Conservation (phyloP, 371 early-diverging fungal genomes). For the Ordospora colligata region DNA sequence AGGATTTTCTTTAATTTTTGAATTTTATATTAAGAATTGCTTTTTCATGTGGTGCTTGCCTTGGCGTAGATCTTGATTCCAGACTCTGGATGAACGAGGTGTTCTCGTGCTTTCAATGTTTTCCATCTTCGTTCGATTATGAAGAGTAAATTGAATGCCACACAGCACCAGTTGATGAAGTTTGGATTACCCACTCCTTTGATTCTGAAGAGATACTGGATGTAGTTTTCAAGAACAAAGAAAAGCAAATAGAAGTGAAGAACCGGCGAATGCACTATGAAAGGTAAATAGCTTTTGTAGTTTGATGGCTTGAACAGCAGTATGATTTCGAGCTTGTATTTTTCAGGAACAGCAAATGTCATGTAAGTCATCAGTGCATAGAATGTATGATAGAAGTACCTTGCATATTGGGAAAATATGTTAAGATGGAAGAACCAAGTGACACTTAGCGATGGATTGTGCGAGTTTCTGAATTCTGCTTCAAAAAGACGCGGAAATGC, state of each 20-base stretch:
- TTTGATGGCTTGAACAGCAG: slow-evolving; percentile 14
- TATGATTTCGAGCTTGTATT: slow-evolving; percentile 3
- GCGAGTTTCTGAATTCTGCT: neutral
- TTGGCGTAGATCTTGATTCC: neutral
- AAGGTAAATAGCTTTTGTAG: slow-evolving; percentile 19
- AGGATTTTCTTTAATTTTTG: neutral
- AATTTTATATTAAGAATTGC: too few species aligned
- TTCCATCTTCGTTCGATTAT: neutral
- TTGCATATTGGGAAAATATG: slow-evolving; percentile 4
- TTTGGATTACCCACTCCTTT: slow-evolving; percentile 33
- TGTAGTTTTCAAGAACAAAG: slow-evolving; percentile 1
- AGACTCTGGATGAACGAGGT: too few species aligned
- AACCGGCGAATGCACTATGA: neutral
- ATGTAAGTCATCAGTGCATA: neutral
- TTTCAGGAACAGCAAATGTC: neutral
- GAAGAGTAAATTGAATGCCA: slow-evolving; percentile 10
- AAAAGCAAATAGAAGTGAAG: slow-evolving; percentile 4
- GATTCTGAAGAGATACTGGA: slow-evolving; percentile 1
- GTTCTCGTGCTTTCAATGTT: neutral
- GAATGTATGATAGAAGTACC: slow-evolving; percentile 2
- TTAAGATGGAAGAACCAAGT: slow-evolving; percentile 25
- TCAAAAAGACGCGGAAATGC: neutral
- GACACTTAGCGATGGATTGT: slow-evolving; percentile 18
- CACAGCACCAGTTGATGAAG: slow-evolving; percentile 20
- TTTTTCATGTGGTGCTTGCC: neutral